Conservation (phyloP, 495 filamentous ascomycete species). For the Neurospora sp. region DNA sequence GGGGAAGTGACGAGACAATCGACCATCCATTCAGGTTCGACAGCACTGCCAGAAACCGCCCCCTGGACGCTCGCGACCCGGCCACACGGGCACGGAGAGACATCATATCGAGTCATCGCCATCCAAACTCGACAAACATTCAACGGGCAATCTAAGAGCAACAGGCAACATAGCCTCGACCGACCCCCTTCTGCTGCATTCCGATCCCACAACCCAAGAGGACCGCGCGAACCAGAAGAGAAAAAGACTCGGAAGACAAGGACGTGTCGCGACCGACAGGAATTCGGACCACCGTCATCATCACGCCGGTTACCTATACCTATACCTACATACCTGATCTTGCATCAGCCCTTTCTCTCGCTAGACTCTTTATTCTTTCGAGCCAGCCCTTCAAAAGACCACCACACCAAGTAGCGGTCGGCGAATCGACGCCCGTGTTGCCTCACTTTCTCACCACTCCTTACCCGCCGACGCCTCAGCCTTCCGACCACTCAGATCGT, state of each 20-base stretch:
- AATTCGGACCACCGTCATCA: neutral
- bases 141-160: neutral
- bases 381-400: neutral
- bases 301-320: neutral
- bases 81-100: neutral
- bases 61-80: neutral
- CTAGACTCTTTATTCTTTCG: slow-evolving; percentile 4
- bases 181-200: neutral
- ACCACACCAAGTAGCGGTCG: slow-evolving; percentile 14
- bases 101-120: neutral
- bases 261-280: neutral
- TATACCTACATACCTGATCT: neutral
- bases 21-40: neutral
- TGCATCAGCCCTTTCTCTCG: neutral
- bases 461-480: slow-evolving; percentile 19
- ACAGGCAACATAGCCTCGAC: neutral
- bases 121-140: neutral
- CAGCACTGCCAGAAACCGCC: neutral
- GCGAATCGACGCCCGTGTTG: slow-evolving; percentile 20
- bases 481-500: slow-evolving; percentile 21
- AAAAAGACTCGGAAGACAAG: neutral
- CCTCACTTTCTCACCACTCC: slow-evolving; percentile 10
- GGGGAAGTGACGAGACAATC: neutral
- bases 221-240: neutral
- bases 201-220: neutral